A percentile compares a stretch with the other conserved stretches of the same genome.
phyloP scores from a whole-genome alignment of 768 basidiomycete species.

The Amanita phalloides region DNA sequence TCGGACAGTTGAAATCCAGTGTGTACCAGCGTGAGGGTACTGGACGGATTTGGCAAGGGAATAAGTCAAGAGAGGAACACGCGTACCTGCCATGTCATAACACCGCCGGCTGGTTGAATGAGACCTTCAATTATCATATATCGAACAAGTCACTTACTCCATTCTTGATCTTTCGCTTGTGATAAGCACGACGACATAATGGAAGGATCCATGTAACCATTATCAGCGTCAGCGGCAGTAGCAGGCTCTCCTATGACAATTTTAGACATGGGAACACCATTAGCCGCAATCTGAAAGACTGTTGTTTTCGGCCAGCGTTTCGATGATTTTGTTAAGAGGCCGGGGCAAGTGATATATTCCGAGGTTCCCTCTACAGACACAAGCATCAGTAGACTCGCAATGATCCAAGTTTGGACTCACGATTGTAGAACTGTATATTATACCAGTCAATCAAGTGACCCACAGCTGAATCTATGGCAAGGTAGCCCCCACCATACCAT shows the following conservation, averaged over 20 bases:
- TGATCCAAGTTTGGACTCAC: slow-evolving; percentile 15
- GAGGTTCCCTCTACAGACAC: slow-evolving; percentile 37
- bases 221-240: slow-evolving; percentile 35
- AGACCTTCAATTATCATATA: background rate
- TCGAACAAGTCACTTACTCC: background rate
- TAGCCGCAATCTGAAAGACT: slow-evolving; percentile 44
- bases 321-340: slow-evolving; percentile 22
- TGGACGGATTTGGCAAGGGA: background rate
- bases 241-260: slow-evolving; percentile 67
- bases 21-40: background rate
- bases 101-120: background rate
- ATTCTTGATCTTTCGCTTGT: slow-evolving; percentile 27
- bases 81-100: slow-evolving; percentile 1
- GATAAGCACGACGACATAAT: slow-evolving; percentile 49
- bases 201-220: slow-evolving; percentile 49
- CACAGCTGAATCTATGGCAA: slow-evolving; percentile 38
- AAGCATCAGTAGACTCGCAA: background rate
- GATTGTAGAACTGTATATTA: slow-evolving; percentile 27
- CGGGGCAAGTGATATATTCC: slow-evolving; percentile 55
- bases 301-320: slow-evolving; percentile 52
- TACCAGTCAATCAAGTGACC: slow-evolving; percentile 60
- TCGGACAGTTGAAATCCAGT: background rate
- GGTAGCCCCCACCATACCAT: slow-evolving; percentile 43
- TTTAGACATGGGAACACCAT: slow-evolving; percentile 30
- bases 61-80: background rate